Evolutionary conservation across 202 grass and related monocot species (phyloP), one percentile per base, ranked within the genome.

Genomic region (Schoenoplectus tabernaemontani): DNA sequence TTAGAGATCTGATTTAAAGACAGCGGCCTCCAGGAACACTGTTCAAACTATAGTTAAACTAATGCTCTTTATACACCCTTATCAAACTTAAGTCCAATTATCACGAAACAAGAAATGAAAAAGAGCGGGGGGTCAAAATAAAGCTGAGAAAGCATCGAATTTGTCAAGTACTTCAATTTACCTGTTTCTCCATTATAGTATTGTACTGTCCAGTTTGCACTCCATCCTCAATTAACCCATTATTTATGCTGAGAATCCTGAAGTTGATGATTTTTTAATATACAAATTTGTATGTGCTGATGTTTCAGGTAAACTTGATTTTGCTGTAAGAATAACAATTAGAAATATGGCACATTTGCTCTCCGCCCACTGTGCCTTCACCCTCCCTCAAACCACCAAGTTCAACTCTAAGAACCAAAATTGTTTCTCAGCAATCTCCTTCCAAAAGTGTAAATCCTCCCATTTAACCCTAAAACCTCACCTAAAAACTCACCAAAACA

Each of bases 261-360:
- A 53, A 17, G 50, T 37, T 17, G 4, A 26, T 82, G 11, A 58
- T 19, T 32, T 42, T n/a, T 24, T 41, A 9, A 33, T 4, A 16
- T 51, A n/a, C 3, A 75, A 74, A 22, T 59, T 68, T 76, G 0
- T 64, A 3, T 50, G 44, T 61, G 50, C 76, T 79, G 37, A 42
- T 50, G 89, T 76, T 89, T 78, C 34, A 81, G 86, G 61, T 6
- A 64, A 53, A 77, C 50, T 57, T 7, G 9, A 77, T 53, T 58
- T 59, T 20, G 47, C 30, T 28, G 68, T 9, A 50, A 44, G 63
- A 62, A 72, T 37, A 80, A 6, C 57, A 67, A 91, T 76, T 61
- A 77, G 78, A 79, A 85, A 71, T 70, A 97, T 97, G 93, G 84
- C 87, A 4, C 82, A 86, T 82, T 82, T 88, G 66, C 36, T 90